These are phyloP conservation scores for Fusarium hainanense DNA, from an alignment of 2,329 filamentous ascomycete genomes.

Conservation along the genomic window DNA sequence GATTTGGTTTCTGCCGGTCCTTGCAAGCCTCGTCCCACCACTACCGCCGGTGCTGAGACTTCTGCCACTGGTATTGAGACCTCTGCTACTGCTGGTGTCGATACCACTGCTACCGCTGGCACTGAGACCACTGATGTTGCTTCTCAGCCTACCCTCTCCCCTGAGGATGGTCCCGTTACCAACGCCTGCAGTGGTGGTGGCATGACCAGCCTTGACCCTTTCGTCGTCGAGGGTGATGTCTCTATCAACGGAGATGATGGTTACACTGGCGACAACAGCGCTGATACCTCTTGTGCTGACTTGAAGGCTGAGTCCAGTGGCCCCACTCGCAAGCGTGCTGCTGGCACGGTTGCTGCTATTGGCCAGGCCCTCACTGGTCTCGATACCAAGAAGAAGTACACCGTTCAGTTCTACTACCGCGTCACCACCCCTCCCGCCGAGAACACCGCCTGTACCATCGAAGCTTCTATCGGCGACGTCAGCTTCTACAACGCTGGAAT, in stretches of 20 bases:
- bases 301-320: not conserved
- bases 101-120: not conserved
- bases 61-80: not conserved
- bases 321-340: conserved; percentile 1
- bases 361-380: conserved; percentile 15
- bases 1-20: conserved; percentile 21
- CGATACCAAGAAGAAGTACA: conserved; percentile 23
- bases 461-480: conserved; percentile 24
- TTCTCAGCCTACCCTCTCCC: not conserved
- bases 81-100: not conserved
- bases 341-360: not conserved
- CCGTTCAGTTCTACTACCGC: conserved; percentile 34
- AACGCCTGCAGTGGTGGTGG: conserved; percentile 19
- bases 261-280: conserved; percentile 5
- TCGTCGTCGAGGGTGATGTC: not conserved
- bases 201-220: not conserved
- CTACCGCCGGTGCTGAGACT: not conserved
- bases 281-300: not conserved
- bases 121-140: not conserved
- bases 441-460: conserved; percentile 14
- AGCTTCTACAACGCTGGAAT: conserved; percentile 5
- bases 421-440: not conserved
- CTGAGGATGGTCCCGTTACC: not conserved
- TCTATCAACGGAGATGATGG: not conserved
- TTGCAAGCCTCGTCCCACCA: conserved; percentile 20